Conservation (phyloP, 2,329 filamentous ascomycete genomes). For the Colletotrichum sp. region DNA sequence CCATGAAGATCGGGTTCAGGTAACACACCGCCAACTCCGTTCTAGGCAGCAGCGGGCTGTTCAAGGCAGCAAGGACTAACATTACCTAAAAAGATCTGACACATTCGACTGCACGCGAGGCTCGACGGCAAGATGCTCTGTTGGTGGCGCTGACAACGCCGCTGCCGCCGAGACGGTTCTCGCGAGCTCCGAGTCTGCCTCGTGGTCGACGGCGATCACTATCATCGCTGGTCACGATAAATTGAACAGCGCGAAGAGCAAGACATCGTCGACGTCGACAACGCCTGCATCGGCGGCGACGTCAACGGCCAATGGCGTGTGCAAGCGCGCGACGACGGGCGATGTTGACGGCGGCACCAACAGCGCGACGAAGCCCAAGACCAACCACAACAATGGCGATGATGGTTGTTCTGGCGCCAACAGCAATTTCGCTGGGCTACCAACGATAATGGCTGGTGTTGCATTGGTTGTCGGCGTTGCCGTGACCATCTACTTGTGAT, state of each 20-base stretch:
- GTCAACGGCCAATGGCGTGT: neutral
- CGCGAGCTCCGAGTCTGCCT: neutral
- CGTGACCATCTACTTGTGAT: neutral
- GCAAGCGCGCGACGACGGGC: neutral
- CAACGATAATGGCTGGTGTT: neutral
- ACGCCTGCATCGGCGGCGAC: neutral
- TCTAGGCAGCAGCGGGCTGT: neutral
- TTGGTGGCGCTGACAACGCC: neutral
- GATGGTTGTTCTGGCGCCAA: constrained; percentile 2
- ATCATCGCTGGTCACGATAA: constrained; percentile 5
- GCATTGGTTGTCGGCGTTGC: neutral
- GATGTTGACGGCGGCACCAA: neutral
- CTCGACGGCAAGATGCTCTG: neutral
- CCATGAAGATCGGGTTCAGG: constrained; percentile 6
- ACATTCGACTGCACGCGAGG: constrained; percentile 8
- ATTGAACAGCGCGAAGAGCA: neutral
- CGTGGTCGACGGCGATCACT: constrained; percentile 15
- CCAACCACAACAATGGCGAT: neutral
- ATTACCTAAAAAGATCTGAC: neutral
- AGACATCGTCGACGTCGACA: neutral
- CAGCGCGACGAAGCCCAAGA: neutral
- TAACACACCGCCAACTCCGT: neutral
- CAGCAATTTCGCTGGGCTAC: neutral
- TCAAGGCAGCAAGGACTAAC: neutral
- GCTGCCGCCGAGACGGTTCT: neutral